Percentiles rank a stretch among this genome's conserved stretches.
Conservation (phyloP, 2,329 filamentous ascomycete species). For the Sporothrix brasiliensis region DNA sequence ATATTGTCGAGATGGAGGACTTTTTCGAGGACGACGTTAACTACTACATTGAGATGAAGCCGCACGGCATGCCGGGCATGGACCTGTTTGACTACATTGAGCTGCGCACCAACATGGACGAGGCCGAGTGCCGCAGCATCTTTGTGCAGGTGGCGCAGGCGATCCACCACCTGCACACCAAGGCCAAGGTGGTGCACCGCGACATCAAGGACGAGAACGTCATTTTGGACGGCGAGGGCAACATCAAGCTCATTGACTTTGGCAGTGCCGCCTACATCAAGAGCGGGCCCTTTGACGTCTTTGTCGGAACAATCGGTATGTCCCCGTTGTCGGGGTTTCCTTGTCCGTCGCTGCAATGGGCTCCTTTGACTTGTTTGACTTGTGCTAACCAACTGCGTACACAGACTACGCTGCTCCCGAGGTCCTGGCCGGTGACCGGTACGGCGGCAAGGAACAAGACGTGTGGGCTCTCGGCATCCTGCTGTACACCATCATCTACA, state of each 20-base stretch:
- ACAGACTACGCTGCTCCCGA: conserved; percentile 98
- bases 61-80: conserved; percentile 94
- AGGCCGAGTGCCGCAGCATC: conserved; percentile 89
- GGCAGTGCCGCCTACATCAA: conserved; percentile 98
- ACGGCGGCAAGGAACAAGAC: conserved; percentile 95
- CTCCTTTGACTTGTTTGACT: no score
- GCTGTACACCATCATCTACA: conserved; percentile 98
- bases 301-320: conserved; percentile 96
- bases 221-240: conserved; percentile 89
- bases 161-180: conserved; percentile 87
- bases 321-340: conserved; percentile 31
- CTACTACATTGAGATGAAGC: conserved; percentile 98
- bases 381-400: neutral
- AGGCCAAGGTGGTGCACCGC: conserved; percentile 88
- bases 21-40: conserved; percentile 82
- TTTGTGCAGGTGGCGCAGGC: conserved; percentile 91
- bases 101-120: conserved; percentile 92
- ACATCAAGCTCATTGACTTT: conserved; percentile 97
- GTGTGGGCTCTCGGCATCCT: conserved; percentile 97
- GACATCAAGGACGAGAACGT: conserved; percentile 99
- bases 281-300: conserved; percentile 96
- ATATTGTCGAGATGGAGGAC: conserved; percentile 73
- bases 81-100: conserved; percentile 99
- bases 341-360: neutral
- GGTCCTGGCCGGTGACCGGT: conserved; percentile 87